phyloP scores from a whole-genome alignment of 208 protist species.

The Crithidia bombi region DNA sequence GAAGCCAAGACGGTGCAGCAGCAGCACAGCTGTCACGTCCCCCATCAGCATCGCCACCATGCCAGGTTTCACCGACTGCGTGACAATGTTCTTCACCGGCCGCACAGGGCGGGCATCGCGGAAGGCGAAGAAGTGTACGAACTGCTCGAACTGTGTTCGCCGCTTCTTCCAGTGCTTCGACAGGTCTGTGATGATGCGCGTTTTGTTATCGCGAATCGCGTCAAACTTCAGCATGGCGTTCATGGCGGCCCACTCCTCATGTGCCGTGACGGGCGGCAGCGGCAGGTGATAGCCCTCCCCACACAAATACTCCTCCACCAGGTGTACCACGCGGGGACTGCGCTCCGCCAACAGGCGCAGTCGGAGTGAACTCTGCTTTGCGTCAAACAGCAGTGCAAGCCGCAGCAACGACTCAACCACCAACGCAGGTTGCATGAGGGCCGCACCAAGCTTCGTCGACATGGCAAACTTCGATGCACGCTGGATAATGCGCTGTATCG shows the following conservation, averaged over 20 bases:
- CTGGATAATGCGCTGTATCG: slow-evolving; percentile 36
- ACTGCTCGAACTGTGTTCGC: slow-evolving; percentile 88
- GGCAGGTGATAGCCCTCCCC: slow-evolving; percentile 83
- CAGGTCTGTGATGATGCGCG: slow-evolving; percentile 84
- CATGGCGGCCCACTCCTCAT: slow-evolving; percentile 78
- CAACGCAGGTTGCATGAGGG: slow-evolving; percentile 66
- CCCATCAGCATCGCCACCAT: slow-evolving; percentile 82
- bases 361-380: slow-evolving; percentile 79
- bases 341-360: slow-evolving; percentile 75
- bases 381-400: slow-evolving; percentile 79
- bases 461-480: slow-evolving; percentile 39
- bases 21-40: slow-evolving; percentile 69
- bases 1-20: slow-evolving; percentile 80
- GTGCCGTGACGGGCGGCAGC: slow-evolving; percentile 70
- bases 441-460: slow-evolving; percentile 44
- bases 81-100: slow-evolving; percentile 78
- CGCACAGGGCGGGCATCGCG: slow-evolving; percentile 62
- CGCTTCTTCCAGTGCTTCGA: slow-evolving; percentile 85
- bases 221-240: slow-evolving; percentile 80
- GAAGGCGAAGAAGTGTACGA: slow-evolving; percentile 83
- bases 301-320: slow-evolving; percentile 76
- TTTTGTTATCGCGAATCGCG: slow-evolving; percentile 85
- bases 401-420: slow-evolving; percentile 75
- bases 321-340: slow-evolving; percentile 55
- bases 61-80: slow-evolving; percentile 77